These are phyloP conservation scores for Fusarium kyushuense DNA, from an alignment of 2,329 filamentous ascomycete species.

Conservation along the genomic window DNA sequence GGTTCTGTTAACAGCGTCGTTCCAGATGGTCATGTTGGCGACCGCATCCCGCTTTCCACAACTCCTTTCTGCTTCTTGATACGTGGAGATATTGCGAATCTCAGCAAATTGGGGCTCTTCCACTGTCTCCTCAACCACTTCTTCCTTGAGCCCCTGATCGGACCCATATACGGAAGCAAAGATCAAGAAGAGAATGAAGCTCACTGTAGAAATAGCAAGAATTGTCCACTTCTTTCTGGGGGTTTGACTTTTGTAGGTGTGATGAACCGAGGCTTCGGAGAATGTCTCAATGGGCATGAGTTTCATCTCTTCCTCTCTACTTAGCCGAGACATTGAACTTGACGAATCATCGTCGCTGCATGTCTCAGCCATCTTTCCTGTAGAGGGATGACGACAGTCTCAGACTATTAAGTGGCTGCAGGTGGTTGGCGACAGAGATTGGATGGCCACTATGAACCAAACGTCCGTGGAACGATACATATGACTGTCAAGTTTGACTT, in stretches of 20 bases:
- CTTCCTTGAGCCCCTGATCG: background rate
- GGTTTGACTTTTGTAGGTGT: background rate
- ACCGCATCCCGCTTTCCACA: background rate
- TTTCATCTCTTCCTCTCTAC: constrained; percentile 5
- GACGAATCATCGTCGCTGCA: background rate
- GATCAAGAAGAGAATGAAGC: background rate
- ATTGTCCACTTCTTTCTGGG: background rate
- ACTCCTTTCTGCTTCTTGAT: background rate
- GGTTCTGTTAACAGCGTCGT: constrained; percentile 34
- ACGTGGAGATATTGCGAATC: background rate
- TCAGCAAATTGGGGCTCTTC: accelerated
- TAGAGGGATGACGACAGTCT: background rate
- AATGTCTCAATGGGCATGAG: background rate
- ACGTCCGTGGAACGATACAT: background rate
- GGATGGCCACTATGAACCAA: background rate
- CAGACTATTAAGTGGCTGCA: background rate
- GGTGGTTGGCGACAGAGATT: too few relatives aligned
- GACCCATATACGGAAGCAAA: background rate
- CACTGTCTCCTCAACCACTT: accelerated
- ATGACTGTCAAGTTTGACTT: too few relatives aligned
- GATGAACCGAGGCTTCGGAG: background rate
- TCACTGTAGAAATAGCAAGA: background rate
- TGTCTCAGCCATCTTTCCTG: background rate
- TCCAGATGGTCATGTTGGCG: constrained; percentile 13
- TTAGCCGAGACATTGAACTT: background rate